Evolutionary conservation across 257 asterid species (phyloP), one percentile per base, ranked within the genome.

Genomic region (Nicotiana sylvestris): DNA sequence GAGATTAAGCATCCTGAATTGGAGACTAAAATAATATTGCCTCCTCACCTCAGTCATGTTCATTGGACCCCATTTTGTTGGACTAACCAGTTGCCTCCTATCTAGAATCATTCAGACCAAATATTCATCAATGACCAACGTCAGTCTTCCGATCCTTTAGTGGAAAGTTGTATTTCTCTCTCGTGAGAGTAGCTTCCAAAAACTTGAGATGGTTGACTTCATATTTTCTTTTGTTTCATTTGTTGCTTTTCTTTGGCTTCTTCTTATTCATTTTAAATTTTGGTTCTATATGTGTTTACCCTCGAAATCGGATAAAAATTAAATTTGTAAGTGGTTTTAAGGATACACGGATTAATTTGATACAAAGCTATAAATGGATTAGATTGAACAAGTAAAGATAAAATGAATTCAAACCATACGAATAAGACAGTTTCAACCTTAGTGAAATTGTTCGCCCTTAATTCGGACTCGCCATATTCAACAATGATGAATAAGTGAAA

Each of bases 41-140:
- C 35, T 17, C 17, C 27, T 5, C 30, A 8, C 49, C 0, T 43
- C 64, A 74, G 66, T 81, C 74, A 81, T 81, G 76, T 66, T 83
- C 84, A 21, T 4, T 17, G 5, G 83, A 82, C 82, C 84, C 86
- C 83, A 66, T 84, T 32, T 16, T 43, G 29, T 11, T 58, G 13
- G 80, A 84, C 82, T 79, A 21, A 35, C 66, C 76, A 77, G 80
- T 83, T 33, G 57, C 88, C 76, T 76, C 64, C 81, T 53, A 65
- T 72, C 58, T 5, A 61, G 49, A 76, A 51, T n/a, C 43, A 51
- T 76, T 76, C 68, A 64, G 66, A 76, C 51, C 74, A 33, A 18
- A 6, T 33, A 79, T 70, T 85, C 67, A 70, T 39, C 61, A 74
- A 53, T 65, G 82, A 21, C 27, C 16, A 39, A 21, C 13, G 49